Conservation (phyloP, 2,329 filamentous ascomycete genomes). For the Leptographium radiaticola region DNA sequence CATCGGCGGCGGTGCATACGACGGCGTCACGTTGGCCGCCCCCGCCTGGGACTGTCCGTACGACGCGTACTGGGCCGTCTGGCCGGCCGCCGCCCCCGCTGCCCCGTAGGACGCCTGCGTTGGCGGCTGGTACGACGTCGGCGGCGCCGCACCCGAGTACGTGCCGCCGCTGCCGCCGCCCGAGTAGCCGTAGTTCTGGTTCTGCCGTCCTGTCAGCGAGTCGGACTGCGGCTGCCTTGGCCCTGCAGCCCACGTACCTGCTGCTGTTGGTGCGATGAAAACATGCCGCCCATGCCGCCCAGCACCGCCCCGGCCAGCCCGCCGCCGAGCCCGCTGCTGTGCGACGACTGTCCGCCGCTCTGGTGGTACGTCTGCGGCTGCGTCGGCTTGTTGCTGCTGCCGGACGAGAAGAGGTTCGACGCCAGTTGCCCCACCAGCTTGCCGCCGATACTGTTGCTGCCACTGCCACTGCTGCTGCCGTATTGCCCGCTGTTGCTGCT, state of each 20-base stretch:
- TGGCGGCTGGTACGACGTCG: conserved; percentile 41
- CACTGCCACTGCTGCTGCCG: conserved; percentile 21
- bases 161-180: conserved; percentile 38
- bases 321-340: conserved; percentile 17
- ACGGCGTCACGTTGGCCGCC: background rate
- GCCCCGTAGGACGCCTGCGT: background rate
- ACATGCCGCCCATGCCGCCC: conserved; percentile 38
- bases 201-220: background rate
- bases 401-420: conserved; percentile 39
- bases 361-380: conserved; percentile 33
- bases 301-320: conserved; percentile 41
- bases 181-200: conserved; percentile 47
- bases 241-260: conserved; percentile 13
- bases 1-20: background rate
- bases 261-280: conserved; percentile 30
- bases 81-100: background rate
- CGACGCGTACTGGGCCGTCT: background rate
- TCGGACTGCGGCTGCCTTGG: too few relatives aligned
- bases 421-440: conserved; percentile 45
- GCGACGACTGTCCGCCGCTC: conserved; percentile 24
- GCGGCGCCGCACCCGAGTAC: conserved; percentile 51
- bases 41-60: conserved; percentile 1
- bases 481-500: conserved; percentile 15
- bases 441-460: conserved; percentile 26
- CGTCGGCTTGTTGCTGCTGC: conserved; percentile 33